Percentiles rank a stretch among this genome's conserved stretches.
These are phyloP conservation scores for Leccinum obscurum DNA, from an alignment of 768 basidiomycete genomes.

Conservation along the genomic window DNA sequence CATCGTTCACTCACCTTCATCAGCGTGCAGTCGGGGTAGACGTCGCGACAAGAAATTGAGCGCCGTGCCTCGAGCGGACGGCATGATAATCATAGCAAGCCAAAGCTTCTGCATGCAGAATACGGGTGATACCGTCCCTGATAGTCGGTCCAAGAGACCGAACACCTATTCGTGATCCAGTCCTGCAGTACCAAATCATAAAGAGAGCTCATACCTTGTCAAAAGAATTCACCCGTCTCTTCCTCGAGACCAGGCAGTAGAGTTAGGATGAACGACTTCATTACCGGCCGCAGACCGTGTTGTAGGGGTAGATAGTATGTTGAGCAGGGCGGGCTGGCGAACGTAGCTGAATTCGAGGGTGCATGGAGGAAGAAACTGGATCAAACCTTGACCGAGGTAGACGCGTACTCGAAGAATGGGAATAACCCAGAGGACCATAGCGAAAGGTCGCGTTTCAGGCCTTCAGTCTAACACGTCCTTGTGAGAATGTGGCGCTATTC, in stretches of 20 bases:
- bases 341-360: background rate
- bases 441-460: conserved; percentile 79
- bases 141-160: conserved; percentile 74
- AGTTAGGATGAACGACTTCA: conserved; percentile 93
- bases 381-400: conserved; percentile 93
- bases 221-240: conserved; percentile 94
- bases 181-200: background rate
- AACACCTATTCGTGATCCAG: conserved; percentile 57
- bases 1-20: conserved; percentile 55
- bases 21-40: conserved; percentile 64
- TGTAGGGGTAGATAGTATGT: conserved; percentile 87
- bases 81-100: conserved; percentile 89
- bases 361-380: conserved; percentile 6
- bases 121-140: conserved; percentile 77
- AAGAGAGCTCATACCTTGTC: conserved; percentile 59
- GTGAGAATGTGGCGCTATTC: conserved; percentile 9
- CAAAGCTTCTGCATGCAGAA: conserved; percentile 97
- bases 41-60: conserved; percentile 85
- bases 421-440: conserved; percentile 75
- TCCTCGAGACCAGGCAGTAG: conserved; percentile 95
- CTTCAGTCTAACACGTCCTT: conserved; percentile 64
- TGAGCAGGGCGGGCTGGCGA: conserved; percentile 76
- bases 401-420: conserved; percentile 98
- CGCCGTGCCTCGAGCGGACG: conserved; percentile 77
- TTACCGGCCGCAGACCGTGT: conserved; percentile 78